Conservation (phyloP, 257 asterid genomes). For the Solanum stenotomum region DNA sequence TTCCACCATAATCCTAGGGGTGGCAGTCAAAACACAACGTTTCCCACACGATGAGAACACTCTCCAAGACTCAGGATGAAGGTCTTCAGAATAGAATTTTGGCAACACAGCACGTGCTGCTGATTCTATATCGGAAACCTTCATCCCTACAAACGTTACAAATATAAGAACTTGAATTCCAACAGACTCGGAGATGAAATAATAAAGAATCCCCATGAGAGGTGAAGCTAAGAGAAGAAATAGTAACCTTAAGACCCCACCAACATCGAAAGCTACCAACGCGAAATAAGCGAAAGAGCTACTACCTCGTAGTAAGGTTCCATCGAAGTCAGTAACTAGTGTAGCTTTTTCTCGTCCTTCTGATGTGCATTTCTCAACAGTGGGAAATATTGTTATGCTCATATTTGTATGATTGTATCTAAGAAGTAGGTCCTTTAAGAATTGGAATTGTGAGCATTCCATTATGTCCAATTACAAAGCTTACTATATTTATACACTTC, state of each 20-base stretch:
- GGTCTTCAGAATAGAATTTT: slow-evolving; percentile 12
- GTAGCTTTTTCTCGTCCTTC: slow-evolving; percentile 2
- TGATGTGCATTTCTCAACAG: not conserved
- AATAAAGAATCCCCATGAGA: not conserved
- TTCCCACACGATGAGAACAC: slow-evolving; percentile 17
- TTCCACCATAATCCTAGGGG: slow-evolving; percentile 25
- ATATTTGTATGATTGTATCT: not conserved
- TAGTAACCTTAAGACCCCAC: slow-evolving; percentile 16
- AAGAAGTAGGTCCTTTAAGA: not conserved
- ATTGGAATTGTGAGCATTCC: not conserved
- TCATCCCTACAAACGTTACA: slow-evolving; percentile 12
- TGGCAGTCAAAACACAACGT: slow-evolving; percentile 23
- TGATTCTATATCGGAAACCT: slow-evolving; percentile 13
- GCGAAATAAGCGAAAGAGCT: slow-evolving; percentile 19
- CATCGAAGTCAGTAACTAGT: slow-evolving; percentile 18
- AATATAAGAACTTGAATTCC: slow-evolving; percentile 12
- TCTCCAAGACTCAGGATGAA: slow-evolving; percentile 23
- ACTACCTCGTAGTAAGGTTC: slow-evolving; percentile 5
- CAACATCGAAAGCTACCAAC: slow-evolving; percentile 24
- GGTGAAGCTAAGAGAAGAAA: slow-evolving; percentile 18
- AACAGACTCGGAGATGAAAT: slow-evolving; percentile 13
- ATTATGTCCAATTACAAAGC: not conserved
- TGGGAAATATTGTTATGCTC: not conserved
- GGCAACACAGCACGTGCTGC: slow-evolving; percentile 19
- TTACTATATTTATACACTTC: not conserved